A percentile compares a stretch with the other conserved stretches of the same genome.
Conservation (phyloP, 345 rosid species). For the Anastatica hierochuntica region DNA sequence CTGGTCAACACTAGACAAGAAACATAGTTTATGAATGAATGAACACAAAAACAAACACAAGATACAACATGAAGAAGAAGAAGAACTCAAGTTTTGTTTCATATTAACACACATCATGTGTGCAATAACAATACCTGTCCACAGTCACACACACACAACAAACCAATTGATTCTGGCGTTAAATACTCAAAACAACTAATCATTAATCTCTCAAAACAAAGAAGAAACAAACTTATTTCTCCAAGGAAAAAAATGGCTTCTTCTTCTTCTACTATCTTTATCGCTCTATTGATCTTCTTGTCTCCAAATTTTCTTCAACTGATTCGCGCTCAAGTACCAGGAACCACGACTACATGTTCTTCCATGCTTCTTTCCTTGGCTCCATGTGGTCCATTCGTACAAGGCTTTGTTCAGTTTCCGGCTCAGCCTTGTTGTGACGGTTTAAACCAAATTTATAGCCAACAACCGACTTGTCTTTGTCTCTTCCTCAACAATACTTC, state of each 20-base stretch:
- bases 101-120: slow-evolving; percentile 41
- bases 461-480: slow-evolving; percentile 60
- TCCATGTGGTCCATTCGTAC: slow-evolving; percentile 69
- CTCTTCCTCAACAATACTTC: slow-evolving; percentile 47
- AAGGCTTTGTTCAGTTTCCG: slow-evolving; percentile 45
- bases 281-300: slow-evolving; percentile 24
- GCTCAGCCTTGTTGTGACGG: slow-evolving; percentile 52
- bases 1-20: slow-evolving; percentile 8
- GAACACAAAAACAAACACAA: neutral
- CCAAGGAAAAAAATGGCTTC: slow-evolving; percentile 16
- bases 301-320: slow-evolving; percentile 11
- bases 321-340: slow-evolving; percentile 32
- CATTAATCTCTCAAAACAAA: slow-evolving; percentile 1
- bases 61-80: too few species aligned
- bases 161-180: slow-evolving; percentile 31
- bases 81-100: slow-evolving; percentile 24
- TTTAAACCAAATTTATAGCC: slow-evolving; percentile 43
- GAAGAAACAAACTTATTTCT: slow-evolving; percentile 23
- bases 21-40: slow-evolving; percentile 9
- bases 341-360: slow-evolving; percentile 36
- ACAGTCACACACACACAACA: slow-evolving; percentile 40
- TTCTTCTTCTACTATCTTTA: slow-evolving; percentile 13
- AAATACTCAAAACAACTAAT: slow-evolving; percentile 10
- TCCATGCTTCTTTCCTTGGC: slow-evolving; percentile 45
- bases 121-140: slow-evolving; percentile 21